Base-by-base conservation (phyloP, 1,139 yeast species). In the Kodamaea alishanica region DNA sequence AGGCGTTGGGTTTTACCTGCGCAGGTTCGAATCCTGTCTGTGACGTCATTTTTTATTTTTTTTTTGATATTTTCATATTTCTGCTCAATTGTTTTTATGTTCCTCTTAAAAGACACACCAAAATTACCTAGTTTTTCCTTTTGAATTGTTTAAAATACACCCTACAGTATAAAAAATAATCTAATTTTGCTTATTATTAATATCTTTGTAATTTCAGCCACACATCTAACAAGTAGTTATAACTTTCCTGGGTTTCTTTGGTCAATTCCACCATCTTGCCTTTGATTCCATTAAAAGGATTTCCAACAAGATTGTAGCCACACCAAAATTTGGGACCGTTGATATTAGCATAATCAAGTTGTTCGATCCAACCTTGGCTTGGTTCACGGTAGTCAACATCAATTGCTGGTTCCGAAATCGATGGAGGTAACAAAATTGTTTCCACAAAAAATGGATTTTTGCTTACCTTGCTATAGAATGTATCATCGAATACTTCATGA, bases 11-110 rank as follows among this genome's bases (percentile, higher is more conserved):
- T 66, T 70, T 63, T 71, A 62, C 78, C 77, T 73, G 67, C 77
- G 78, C 77, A 73, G 78, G 78, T 73, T 73, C 78, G 79, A 73
- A 73, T 73, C 79, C 77, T 73, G 78, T 73, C 78, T 72, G 77
- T 73, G 73, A 70, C 77, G 77, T 24, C 33, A 42, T 40, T 34
- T 36, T 30, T 45, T 42, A 8, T 27, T 22, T 28, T n/a, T 28
- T 11, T n/a, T 3, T 28, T 28, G 8, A 8, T 10, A 8, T 28
- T 28, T 28, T 28, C 6, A n/a, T 5, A 2, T 28, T 3, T 28
- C 4, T 9, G 28, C 28, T 4, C 4, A 26, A 4, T 26, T 26
- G 28, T 3, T n/a, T 26, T 9, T 26, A 4, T n/a, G 4, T 10
- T n/a, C 2, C 28, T 4, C n/a, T 3, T 26, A 3, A 26, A 26